phyloP scores from a whole-genome alignment of 169 alveolate species.

The Perkinsus marinus region DNA sequence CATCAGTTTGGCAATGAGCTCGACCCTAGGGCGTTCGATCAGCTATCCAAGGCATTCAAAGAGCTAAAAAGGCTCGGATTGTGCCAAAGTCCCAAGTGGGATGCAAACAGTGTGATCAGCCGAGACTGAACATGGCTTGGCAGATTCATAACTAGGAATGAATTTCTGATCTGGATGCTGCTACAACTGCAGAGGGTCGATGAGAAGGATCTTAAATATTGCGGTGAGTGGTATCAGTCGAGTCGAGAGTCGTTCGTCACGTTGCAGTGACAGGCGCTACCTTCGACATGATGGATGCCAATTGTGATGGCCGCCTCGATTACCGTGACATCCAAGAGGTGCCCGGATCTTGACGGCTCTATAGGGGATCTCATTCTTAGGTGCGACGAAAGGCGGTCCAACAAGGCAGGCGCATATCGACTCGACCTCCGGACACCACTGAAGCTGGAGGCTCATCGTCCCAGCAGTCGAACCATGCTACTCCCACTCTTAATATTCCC shows the following conservation, averaged over 20 bases:
- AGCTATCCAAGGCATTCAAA: neutral
- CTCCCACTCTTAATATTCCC: neutral
- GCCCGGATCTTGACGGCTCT: neutral
- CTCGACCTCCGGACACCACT: neutral
- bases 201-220: neutral
- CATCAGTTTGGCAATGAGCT: neutral
- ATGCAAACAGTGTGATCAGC: neutral
- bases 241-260: neutral
- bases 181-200: neutral
- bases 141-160: neutral
- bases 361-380: too few species aligned
- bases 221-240: neutral
- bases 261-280: neutral
- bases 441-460: neutral
- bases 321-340: neutral
- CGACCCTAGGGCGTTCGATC: neutral
- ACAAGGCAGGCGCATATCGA: neutral
- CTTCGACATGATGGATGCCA: neutral
- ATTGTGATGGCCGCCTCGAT: neutral
- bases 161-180: neutral
- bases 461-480: neutral
- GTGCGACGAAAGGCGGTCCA: neutral
- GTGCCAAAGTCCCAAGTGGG: neutral
- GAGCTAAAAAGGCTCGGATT: neutral
- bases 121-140: neutral